These are phyloP conservation scores for Immersiella caudata DNA, from an alignment of 495 filamentous ascomycete species.

Conservation along the genomic window DNA sequence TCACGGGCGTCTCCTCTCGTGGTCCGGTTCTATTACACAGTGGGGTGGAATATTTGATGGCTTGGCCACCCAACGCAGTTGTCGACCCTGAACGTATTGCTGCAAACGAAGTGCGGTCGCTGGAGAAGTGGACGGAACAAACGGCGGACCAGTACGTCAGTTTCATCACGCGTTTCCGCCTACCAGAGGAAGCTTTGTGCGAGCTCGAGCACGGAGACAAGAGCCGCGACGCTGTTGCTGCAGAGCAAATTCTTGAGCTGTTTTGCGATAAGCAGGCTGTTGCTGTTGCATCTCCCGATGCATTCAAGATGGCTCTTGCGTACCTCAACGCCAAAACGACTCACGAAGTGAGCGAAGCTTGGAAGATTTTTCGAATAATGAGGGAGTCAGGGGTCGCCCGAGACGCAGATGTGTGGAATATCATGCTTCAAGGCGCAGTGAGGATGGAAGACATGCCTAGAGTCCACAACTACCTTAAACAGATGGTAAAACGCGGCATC, in stretches of 20 bases:
- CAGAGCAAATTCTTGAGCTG: not conserved
- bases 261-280: slow-evolving; percentile 13
- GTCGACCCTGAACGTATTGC: not conserved
- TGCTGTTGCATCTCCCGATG: slow-evolving; percentile 33
- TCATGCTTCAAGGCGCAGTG: slow-evolving; percentile 36
- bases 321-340: slow-evolving; percentile 18
- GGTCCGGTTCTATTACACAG: not conserved
- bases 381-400: slow-evolving; percentile 22
- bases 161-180: slow-evolving; percentile 31
- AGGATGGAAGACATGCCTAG: slow-evolving; percentile 34
- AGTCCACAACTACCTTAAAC: slow-evolving; percentile 36
- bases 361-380: not conserved
- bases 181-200: not conserved
- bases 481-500: slow-evolving; percentile 38
- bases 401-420: slow-evolving; percentile 40
- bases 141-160: slow-evolving; percentile 42
- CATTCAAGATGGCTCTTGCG: slow-evolving; percentile 7
- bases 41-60: not conserved
- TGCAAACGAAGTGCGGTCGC: slow-evolving; percentile 31
- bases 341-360: slow-evolving; percentile 14
- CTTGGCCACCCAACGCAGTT: not conserved
- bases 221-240: not conserved
- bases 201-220: not conserved
- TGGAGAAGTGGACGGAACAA: slow-evolving; percentile 40
- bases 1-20: not conserved